Evolutionary conservation across 2,329 filamentous ascomycete species (phyloP).

Genomic region (Ascochyta clinopodiicola): DNA sequence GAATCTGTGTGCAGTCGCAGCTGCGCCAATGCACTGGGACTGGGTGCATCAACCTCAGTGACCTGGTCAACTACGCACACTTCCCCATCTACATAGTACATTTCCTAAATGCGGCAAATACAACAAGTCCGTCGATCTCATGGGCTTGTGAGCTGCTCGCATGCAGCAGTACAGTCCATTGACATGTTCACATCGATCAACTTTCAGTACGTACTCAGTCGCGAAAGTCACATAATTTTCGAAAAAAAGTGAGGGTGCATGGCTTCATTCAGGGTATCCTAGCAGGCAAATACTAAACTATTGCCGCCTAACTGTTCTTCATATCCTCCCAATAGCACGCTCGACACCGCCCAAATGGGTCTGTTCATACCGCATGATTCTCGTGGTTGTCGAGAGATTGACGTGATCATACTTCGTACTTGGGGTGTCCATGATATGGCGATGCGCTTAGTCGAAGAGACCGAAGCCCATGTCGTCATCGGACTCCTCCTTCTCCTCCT

Average conservation of each 20-base stretch:
- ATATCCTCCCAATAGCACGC: constrained; percentile 41
- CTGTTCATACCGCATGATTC: constrained; percentile 41
- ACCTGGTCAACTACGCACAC: neutral
- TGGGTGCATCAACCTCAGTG: neutral
- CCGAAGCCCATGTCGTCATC: constrained; percentile 78
- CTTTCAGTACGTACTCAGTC: neutral
- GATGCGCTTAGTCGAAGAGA: constrained; percentile 67
- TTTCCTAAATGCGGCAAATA: neutral
- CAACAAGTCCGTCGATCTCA: no score
- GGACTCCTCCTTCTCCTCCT: constrained; percentile 79
- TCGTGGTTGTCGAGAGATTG: constrained; percentile 39
- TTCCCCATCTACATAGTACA: neutral
- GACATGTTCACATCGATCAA: no score
- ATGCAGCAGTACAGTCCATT: no score
- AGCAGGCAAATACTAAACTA: constrained; percentile 27
- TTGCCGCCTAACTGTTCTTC: constrained; percentile 28
- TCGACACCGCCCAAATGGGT: constrained; percentile 46
- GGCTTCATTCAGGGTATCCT: constrained; percentile 47
- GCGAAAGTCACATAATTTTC: neutral
- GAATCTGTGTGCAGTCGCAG: neutral
- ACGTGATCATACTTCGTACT: constrained; percentile 39
- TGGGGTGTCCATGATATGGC: constrained; percentile 21
- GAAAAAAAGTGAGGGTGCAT: constrained; percentile 31
- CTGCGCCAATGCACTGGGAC: neutral
- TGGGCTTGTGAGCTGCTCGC: no score